These are phyloP conservation scores for Monosporascus sp. DNA, from an alignment of 2,329 filamentous ascomycete genomes.

Conservation along the genomic window DNA sequence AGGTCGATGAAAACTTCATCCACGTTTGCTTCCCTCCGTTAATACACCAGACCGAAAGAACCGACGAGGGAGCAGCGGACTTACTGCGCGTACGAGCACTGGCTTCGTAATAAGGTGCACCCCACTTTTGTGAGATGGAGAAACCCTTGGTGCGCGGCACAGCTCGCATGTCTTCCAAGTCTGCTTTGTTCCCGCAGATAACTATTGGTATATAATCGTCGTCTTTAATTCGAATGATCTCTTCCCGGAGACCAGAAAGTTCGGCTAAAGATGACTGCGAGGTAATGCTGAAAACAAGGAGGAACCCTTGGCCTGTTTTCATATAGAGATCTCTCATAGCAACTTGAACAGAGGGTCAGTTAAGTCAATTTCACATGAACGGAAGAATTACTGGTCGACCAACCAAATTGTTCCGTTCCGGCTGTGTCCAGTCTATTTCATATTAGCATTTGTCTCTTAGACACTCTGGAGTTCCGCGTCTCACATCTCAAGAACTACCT, in stretches of 20 bases:
- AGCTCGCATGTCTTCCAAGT: constrained; percentile 78
- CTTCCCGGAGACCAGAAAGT: constrained; percentile 73
- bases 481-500: constrained; percentile 87
- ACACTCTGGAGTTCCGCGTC: constrained; percentile 23
- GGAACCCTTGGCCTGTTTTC: constrained; percentile 88
- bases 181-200: constrained; percentile 87
- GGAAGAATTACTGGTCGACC: constrained; percentile 29
- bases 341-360: constrained; percentile 34
- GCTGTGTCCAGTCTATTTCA: constrained; percentile 70
- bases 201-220: constrained; percentile 82
- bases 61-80: constrained; percentile 17
- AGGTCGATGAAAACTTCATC: constrained; percentile 86
- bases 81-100: constrained; percentile 70
- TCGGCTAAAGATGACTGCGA: constrained; percentile 79
- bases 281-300: constrained; percentile 88
- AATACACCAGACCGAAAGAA: constrained; percentile 3
- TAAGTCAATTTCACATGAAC: background rate
- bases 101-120: constrained; percentile 85
- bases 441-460: constrained; percentile 21
- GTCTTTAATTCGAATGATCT: constrained; percentile 88
- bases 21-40: constrained; percentile 58
- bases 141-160: constrained; percentile 77
- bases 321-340: constrained; percentile 80
- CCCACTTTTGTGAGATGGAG: constrained; percentile 80
- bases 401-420: constrained; percentile 89